These are phyloP conservation scores for Pseudophaeomoniella oleicola DNA, from an alignment of 2,329 filamentous ascomycete genomes.

Conservation along the genomic window DNA sequence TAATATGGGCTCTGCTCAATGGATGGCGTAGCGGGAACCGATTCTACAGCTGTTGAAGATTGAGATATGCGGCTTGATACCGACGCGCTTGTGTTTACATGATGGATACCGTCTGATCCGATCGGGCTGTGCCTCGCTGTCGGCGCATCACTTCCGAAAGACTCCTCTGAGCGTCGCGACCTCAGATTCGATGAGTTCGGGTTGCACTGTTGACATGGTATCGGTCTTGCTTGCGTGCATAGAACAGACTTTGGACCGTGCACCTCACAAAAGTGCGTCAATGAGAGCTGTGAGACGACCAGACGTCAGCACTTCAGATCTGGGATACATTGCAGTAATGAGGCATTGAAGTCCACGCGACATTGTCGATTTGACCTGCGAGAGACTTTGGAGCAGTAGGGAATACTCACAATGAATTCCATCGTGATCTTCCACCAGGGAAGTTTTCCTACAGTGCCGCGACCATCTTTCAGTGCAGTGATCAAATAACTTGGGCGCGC, in stretches of 20 bases:
- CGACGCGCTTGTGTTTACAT: slow-evolving; percentile 8
- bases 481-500: not conserved
- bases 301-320: slow-evolving; percentile 4
- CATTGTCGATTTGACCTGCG: not conserved
- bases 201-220: slow-evolving; percentile 38
- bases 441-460: not conserved
- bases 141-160: slow-evolving; percentile 7
- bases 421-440: slow-evolving; percentile 1
- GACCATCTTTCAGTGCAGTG: not conserved
- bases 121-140: slow-evolving; percentile 3
- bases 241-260: slow-evolving; percentile 49
- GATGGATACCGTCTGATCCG: not conserved
- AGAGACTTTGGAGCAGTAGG: not conserved
- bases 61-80: slow-evolving; percentile 15
- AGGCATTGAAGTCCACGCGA: not conserved
- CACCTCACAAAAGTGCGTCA: slow-evolving; percentile 49
- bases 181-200: slow-evolving; percentile 23
- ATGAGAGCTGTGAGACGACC: slow-evolving; percentile 33
- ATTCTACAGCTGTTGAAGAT: slow-evolving; percentile 12
- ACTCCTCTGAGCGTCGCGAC: slow-evolving; percentile 20
- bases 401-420: slow-evolving; percentile 8
- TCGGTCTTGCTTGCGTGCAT: slow-evolving; percentile 42
- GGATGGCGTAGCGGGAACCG: slow-evolving; percentile 13
- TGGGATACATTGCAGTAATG: slow-evolving; percentile 1
- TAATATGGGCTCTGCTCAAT: slow-evolving; percentile 40